phyloP scores from a whole-genome alignment of 139 green algal genomes.

The Closterium sp. region DNA sequence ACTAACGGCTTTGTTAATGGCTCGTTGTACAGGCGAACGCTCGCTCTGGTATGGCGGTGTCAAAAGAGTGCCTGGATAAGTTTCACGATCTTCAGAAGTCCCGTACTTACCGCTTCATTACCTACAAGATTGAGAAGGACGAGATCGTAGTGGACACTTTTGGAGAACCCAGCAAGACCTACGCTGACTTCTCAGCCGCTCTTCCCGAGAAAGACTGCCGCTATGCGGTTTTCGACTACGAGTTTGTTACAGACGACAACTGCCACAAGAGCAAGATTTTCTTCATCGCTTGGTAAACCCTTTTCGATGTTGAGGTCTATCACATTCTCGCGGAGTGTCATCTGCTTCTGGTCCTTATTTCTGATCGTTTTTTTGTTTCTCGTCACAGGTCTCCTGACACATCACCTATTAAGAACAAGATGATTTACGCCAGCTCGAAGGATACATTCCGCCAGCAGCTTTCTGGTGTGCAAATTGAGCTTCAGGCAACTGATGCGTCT shows the following conservation, averaged over 20 bases:
- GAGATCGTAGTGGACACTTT: slow-evolving; percentile 32
- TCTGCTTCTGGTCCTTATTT: slow-evolving; percentile 20
- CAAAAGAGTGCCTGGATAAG: slow-evolving; percentile 30
- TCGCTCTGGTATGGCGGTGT: slow-evolving; percentile 36
- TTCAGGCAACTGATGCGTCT: slow-evolving; percentile 53
- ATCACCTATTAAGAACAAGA: slow-evolving; percentile 54
- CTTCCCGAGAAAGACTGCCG: slow-evolving; percentile 42
- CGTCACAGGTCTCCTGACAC: slow-evolving; percentile 53
- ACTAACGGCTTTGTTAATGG: not conserved
- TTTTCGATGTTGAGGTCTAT: not conserved
- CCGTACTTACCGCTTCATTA: slow-evolving; percentile 45
- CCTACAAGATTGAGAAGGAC: slow-evolving; percentile 50
- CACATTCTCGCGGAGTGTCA: not conserved
- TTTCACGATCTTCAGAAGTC: slow-evolving; percentile 46
- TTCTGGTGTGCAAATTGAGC: slow-evolving; percentile 52
- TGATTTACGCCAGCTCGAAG: slow-evolving; percentile 57
- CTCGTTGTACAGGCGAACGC: slow-evolving; percentile 41
- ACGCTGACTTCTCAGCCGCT: slow-evolving; percentile 27
- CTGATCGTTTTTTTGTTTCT: not conserved
- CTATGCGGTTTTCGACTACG: slow-evolving; percentile 50
- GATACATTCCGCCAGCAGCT: slow-evolving; percentile 50
- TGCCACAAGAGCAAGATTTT: slow-evolving; percentile 53
- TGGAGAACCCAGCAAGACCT: slow-evolving; percentile 14
- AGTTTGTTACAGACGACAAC: slow-evolving; percentile 48
- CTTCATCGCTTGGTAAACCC: slow-evolving; percentile 48